phyloP scores from a whole-genome alignment of 2,329 filamentous ascomycete genomes.

The Paracamarosporium sp. region DNA sequence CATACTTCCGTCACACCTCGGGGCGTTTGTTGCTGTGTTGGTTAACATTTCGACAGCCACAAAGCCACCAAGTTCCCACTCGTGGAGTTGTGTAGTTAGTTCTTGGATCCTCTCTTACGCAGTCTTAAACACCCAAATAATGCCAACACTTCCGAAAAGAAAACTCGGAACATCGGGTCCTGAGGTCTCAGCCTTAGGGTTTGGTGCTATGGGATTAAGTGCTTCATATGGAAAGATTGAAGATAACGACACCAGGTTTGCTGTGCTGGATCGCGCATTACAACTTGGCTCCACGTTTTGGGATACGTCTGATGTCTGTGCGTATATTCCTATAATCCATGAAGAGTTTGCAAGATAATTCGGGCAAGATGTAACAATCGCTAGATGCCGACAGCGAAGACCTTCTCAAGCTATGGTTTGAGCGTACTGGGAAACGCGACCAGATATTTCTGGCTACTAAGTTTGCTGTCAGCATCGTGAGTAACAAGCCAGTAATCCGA shows the following conservation, averaged over 20 bases:
- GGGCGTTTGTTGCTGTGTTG: too few relatives aligned
- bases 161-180: slow-evolving; percentile 59
- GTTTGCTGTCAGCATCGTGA: slow-evolving; percentile 10
- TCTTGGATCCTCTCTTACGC: background rate
- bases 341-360: background rate
- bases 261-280: slow-evolving; percentile 3
- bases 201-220: slow-evolving; percentile 59
- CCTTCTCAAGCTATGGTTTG: slow-evolving; percentile 8
- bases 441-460: slow-evolving; percentile 24
- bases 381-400: slow-evolving; percentile 8
- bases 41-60: too few relatives aligned
- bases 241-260: slow-evolving; percentile 6
- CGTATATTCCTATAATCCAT: background rate
- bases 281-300: slow-evolving; percentile 9
- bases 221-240: slow-evolving; percentile 12
- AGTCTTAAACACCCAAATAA: slow-evolving; percentile 1
- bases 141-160: slow-evolving; percentile 42
- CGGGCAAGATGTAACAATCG: background rate
- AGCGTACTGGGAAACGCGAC: slow-evolving; percentile 16
- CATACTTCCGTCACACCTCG: too few relatives aligned
- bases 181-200: slow-evolving; percentile 56
- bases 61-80: background rate
- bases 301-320: slow-evolving; percentile 10
- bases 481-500: slow-evolving; percentile 25
- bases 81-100: background rate